Percentiles rank a stretch among this genome's conserved stretches.
These are phyloP conservation scores for Phialophora verrucosa DNA, from an alignment of 2,329 filamentous ascomycete species.

Conservation along the genomic window DNA sequence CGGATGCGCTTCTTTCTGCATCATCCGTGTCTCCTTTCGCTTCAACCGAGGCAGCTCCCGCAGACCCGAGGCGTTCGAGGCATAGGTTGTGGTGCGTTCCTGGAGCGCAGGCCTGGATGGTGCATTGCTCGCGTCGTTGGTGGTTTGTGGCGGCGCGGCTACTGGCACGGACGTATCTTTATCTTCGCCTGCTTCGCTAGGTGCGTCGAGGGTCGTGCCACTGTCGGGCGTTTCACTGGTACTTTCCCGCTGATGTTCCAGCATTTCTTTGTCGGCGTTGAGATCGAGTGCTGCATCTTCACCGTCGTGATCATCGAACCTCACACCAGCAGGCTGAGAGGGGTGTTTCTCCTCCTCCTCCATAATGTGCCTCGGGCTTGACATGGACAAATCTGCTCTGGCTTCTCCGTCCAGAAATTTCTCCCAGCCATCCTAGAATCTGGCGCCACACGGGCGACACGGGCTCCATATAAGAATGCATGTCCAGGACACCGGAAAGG, in stretches of 20 bases:
- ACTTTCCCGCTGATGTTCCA: neutral
- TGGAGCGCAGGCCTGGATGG: neutral
- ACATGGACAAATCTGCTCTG: neutral
- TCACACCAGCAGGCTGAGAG: neutral
- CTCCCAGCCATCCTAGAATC: neutral
- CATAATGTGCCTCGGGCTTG: neutral
- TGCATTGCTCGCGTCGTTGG: neutral
- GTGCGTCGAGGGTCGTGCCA: conserved; percentile 1
- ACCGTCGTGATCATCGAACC: neutral
- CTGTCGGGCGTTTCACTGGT: conserved; percentile 13
- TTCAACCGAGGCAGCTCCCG: conserved; percentile 24
- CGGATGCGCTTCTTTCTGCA: conserved; percentile 30
- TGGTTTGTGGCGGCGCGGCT: neutral
- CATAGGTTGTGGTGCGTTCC: conserved; percentile 4
- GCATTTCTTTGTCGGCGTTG: conserved; percentile 4
- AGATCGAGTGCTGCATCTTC: neutral
- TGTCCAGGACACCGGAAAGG: neutral
- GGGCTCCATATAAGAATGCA: conserved; percentile 7
- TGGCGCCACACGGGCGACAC: neutral
- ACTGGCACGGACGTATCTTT: neutral
- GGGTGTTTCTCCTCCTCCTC: neutral
- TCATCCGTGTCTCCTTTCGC: conserved; percentile 27
- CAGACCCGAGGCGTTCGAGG: conserved; percentile 6
- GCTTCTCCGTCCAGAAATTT: neutral
- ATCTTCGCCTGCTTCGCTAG: neutral